phyloP scores from a whole-genome alignment of 2,329 filamentous ascomycete genomes.

The Aspergillus arachidicola region DNA sequence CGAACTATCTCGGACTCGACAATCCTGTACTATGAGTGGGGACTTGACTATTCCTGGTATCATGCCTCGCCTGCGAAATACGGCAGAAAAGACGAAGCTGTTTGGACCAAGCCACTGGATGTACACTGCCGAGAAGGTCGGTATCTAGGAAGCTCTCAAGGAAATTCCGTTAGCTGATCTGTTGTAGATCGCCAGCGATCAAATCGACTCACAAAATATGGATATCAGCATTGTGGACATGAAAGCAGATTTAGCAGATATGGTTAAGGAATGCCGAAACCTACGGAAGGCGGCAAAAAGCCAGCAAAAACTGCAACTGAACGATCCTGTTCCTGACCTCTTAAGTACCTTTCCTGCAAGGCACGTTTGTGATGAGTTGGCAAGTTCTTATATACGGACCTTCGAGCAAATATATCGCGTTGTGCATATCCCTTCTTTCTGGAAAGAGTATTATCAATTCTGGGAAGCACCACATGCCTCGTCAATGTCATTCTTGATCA shows the following conservation, averaged over 20 bases:
- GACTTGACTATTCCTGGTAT: constrained; percentile 2
- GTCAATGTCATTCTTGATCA: constrained; percentile 26
- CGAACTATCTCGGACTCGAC: not conserved
- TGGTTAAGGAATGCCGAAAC: constrained; percentile 19
- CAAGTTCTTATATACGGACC: constrained; percentile 28
- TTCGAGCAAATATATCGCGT: constrained; percentile 38
- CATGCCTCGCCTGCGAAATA: constrained; percentile 11
- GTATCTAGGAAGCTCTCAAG: not conserved
- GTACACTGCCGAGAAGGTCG: constrained; percentile 18
- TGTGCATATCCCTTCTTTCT: constrained; percentile 38
- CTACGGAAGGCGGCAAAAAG: constrained; percentile 26
- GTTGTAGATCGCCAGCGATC: constrained; percentile 12
- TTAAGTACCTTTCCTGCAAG: constrained; percentile 22
- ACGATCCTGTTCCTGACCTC: constrained; percentile 24
- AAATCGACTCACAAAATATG: constrained; percentile 7
- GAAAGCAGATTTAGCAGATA: constrained; percentile 17
- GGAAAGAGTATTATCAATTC: constrained; percentile 32
- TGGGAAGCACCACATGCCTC: constrained; percentile 26
- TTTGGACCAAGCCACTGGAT: constrained; percentile 18
- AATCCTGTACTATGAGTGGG: not conserved
- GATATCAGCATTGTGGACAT: constrained; percentile 12
- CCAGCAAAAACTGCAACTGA: constrained; percentile 16
- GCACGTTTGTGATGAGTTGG: constrained; percentile 25
- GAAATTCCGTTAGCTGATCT: not conserved
- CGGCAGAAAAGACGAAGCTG: constrained; percentile 17